Base-by-base conservation (phyloP, 805 yeast species). In the Lipomyces chichibuensis region DNA sequence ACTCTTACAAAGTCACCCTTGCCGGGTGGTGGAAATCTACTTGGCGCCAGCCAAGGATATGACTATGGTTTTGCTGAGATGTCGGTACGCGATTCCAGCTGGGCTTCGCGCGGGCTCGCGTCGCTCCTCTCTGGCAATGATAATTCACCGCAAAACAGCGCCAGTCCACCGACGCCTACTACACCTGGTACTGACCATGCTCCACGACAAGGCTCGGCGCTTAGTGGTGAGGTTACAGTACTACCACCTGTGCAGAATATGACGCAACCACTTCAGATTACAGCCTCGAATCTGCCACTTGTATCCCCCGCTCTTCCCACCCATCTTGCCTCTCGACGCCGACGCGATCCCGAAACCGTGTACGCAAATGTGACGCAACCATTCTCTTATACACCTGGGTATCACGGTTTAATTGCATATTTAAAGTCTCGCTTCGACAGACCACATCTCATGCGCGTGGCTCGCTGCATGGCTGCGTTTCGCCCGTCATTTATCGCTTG, bases 401-500 rank as follows among this genome's bases (percentile, higher is more conserved):
- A 89, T 77, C 97, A 92, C 77, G 86, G 88, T 57, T 82, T 94
- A 65, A 87, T 91, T 72, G 84, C 87, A 11, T 93, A 93, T 75
- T 80, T 94, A 67, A 82, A 88, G 65, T 80, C 84, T 49, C 79
- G 98, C 60, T 92, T 94, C 76, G 84, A 86, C 59, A 85, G 87
- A 66, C 82, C 82, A 17, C 87, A 88, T 78, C 82, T 94, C 65
- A 89, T 92, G 65, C 84, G 87, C 64, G 88, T 95, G 87, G 92
- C 97, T 1, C 88, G 88, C 74, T 86, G 91, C 8, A 89, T 94
- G 88, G 95, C 98, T 0, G 89, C 89, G 57, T 92, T 92, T 74
- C 80, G 98, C 71, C 97, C 98, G 2, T 87, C 93, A 13, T 94
- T 94, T 76, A 92, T 93, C 73, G 97, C 98, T 2, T 90, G 96